A percentile compares a stretch with the other conserved stretches of the same genome.
phyloP scores from a whole-genome alignment of 164 flowering plant genomes.

The Berberis vulgaris region DNA sequence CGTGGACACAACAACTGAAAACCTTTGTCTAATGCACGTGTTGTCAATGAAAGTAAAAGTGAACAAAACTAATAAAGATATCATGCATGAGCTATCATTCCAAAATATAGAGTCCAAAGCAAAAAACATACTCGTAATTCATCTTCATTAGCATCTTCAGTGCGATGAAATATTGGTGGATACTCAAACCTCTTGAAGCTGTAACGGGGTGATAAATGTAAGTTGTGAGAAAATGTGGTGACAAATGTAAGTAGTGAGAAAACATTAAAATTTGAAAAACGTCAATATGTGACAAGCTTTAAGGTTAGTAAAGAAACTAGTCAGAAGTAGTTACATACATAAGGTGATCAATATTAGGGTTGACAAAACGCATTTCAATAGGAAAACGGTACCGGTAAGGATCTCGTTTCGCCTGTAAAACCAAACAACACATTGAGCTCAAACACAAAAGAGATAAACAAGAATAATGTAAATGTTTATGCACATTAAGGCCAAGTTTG shows the following conservation, averaged over 20 bases:
- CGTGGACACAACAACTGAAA: too few relatives aligned
- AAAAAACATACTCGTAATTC: slow-evolving; percentile 60
- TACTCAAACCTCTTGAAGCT: slow-evolving; percentile 90
- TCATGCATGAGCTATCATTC: not conserved
- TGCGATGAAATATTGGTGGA: slow-evolving; percentile 91
- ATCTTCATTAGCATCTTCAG: slow-evolving; percentile 74
- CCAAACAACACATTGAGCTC: not conserved
- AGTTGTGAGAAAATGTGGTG: not conserved
- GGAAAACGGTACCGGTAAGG: slow-evolving; percentile 95
- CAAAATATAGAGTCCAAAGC: slow-evolving; percentile 2
- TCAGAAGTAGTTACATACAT: slow-evolving; percentile 44
- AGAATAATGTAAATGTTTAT: not conserved
- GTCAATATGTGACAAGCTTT: not conserved
- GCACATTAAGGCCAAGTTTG: too few relatives aligned
- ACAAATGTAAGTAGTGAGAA: not conserved
- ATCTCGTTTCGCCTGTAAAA: slow-evolving; percentile 92
- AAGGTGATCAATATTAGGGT: slow-evolving; percentile 89
- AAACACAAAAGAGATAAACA: not conserved
- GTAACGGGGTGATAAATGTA: slow-evolving; percentile 23
- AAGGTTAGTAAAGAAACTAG: not conserved
- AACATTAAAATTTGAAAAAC: not conserved
- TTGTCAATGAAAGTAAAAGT: not conserved
- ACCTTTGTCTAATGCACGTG: too few relatives aligned
- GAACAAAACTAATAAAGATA: not conserved
- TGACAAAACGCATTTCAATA: slow-evolving; percentile 89